Percentiles rank a stretch among this genome's conserved stretches.
These are phyloP conservation scores for Sordariomycetes sp. DNA, from an alignment of 2,329 filamentous ascomycete species.

Conservation along the genomic window DNA sequence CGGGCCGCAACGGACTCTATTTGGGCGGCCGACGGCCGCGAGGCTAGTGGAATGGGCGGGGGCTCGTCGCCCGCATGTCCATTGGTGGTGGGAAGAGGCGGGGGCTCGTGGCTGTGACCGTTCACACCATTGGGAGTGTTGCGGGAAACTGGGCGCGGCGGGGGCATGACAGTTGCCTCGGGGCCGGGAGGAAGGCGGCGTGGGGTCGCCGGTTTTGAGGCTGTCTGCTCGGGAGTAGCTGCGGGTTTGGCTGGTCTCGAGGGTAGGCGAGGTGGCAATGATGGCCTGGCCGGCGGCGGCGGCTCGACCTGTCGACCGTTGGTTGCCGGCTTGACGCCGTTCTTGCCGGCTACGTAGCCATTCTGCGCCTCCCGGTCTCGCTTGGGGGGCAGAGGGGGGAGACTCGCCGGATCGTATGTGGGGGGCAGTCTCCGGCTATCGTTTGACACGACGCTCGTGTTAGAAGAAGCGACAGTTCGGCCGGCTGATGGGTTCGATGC, in stretches of 20 bases:
- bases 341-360: conserved; percentile 13
- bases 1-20: conserved; percentile 32
- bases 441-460: conserved; percentile 34
- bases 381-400: conserved; percentile 46
- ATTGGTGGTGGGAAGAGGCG: background rate
- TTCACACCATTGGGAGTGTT: background rate
- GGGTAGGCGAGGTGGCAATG: conserved; percentile 1
- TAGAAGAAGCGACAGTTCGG: conserved; percentile 27
- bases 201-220: conserved; percentile 6
- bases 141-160: conserved; percentile 15
- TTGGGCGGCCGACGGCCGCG: conserved; percentile 40
- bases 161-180: conserved; percentile 12
- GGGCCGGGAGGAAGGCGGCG: conserved; percentile 28
- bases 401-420: conserved; percentile 40
- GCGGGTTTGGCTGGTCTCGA: conserved; percentile 1
- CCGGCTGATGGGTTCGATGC: conserved; percentile 41
- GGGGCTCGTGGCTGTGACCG: background rate
- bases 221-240: background rate
- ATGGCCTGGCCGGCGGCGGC: background rate
- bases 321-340: conserved; percentile 38
- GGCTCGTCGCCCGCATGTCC: conserved; percentile 23
- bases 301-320: conserved; percentile 26
- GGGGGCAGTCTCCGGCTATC: conserved; percentile 44
- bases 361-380: conserved; percentile 39
- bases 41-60: conserved; percentile 40